phyloP scores from a whole-genome alignment of 2,329 filamentous ascomycete species.

The Monilinia fructicola region DNA sequence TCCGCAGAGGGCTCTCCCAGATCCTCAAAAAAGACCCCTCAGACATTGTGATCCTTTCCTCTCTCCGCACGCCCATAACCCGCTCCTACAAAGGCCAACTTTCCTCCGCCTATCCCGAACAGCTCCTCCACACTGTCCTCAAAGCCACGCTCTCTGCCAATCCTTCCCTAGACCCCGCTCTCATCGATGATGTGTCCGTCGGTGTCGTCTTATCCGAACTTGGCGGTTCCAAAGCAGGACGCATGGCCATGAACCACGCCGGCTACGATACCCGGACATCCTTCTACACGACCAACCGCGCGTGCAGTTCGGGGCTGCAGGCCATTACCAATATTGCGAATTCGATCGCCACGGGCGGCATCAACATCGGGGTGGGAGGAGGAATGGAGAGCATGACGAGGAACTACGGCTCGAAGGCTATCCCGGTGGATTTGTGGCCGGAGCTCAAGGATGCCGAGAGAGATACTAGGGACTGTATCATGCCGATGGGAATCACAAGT shows the following conservation, averaged over 20 bases:
- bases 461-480: conserved; percentile 81
- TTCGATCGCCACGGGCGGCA: conserved; percentile 71
- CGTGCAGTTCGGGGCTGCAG: conserved; percentile 76
- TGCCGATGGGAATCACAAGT: conserved; percentile 88
- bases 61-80: conserved; percentile 85
- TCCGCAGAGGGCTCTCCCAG: conserved; percentile 67
- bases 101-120: conserved; percentile 87
- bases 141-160: conserved; percentile 68
- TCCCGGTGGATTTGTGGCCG: conserved; percentile 79
- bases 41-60: conserved; percentile 85
- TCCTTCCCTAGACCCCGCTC: conserved; percentile 67
- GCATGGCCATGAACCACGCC: conserved; percentile 86
- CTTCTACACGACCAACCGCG: conserved; percentile 86
- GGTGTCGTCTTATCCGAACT: conserved; percentile 90
- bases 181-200: conserved; percentile 78
- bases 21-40: conserved; percentile 76
- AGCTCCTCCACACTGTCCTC: conserved; percentile 71
- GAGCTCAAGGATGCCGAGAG: conserved; percentile 63
- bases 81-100: conserved; percentile 80
- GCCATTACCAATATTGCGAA: conserved; percentile 73
- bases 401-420: conserved; percentile 84
- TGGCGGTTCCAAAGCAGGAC: conserved; percentile 83
- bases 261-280: conserved; percentile 71
- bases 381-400: conserved; percentile 97
- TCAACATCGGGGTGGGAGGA: conserved; percentile 74